Evolutionary conservation across 768 basidiomycete species (phyloP), one percentile per base, ranked within the genome.

Genomic region (Psilocybe azurescens): DNA sequence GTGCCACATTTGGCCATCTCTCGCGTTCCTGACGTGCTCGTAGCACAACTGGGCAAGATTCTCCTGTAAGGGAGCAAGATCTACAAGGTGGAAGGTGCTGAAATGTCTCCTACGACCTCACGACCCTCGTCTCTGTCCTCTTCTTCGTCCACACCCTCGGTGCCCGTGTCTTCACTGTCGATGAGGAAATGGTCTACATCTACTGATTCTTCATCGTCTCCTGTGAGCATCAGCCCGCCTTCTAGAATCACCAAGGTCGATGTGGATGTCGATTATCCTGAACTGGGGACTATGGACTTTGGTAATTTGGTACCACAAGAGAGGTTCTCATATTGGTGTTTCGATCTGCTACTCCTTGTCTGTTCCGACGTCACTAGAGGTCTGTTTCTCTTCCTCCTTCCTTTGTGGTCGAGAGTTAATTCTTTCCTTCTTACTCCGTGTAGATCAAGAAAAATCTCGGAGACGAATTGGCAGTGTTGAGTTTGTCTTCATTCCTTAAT

Each of bases 281-380:
- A 76, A 16, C 65, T 81, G 36, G 92, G 91, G 11, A 89, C 83
- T 36, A 93, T 92, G 2, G 84, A 83, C 41, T 73, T 76, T 10
- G 85, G 85, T 0, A 70, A 76, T 13, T 72, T 86, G 24, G 77
- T 90, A 30, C 89, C 90, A 1, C 79, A 94, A 41, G 95, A 96
- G 72, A 82, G 93, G 7, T 96, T 96, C 71, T 89, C 92, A 6
- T 95, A 93, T 76, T 96, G 94, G 94, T 95, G 92, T 70, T 89
- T 96, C 59, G 94, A 97, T 68, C 76, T 95, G 10, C 72, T 97
- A 36, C 95, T 96, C 73, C 71, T 91, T 65, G 80, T 95, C 32
- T 95, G 92, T 67, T 90, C 91, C 0, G 77, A 88, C 67, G 78
- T 79, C 0, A 86, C 84, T 1, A 81, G 79, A 74, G 90, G 91